Evolutionary conservation across 2,329 filamentous ascomycete genomes (phyloP).

Genomic region (Lecanoromycetidae sp.): DNA sequence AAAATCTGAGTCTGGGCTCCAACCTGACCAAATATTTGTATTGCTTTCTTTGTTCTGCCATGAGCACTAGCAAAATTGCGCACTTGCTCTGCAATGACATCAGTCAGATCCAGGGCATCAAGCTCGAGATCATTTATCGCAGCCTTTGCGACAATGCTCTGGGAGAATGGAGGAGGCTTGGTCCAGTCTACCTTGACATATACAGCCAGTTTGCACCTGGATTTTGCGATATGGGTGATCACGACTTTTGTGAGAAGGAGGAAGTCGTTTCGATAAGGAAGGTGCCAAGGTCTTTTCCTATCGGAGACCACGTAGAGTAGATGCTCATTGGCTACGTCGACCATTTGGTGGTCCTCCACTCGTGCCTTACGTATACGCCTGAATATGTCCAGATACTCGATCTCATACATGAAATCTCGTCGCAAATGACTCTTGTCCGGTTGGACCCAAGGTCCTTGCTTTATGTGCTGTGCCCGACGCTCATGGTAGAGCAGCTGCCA

Average conservation of each 20-base stretch:
- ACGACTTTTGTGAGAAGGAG: slow-evolving; percentile 80
- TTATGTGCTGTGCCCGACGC: slow-evolving; percentile 61
- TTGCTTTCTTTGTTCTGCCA: slow-evolving; percentile 37
- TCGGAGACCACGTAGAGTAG: slow-evolving; percentile 57
- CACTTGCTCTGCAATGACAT: slow-evolving; percentile 39
- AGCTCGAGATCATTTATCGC: slow-evolving; percentile 57
- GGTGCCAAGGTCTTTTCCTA: slow-evolving; percentile 61
- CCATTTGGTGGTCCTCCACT: slow-evolving; percentile 71
- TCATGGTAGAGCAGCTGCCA: slow-evolving; percentile 88
- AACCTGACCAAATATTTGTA: slow-evolving; percentile 37
- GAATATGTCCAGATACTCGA: slow-evolving; percentile 54
- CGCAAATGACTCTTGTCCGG: slow-evolving; percentile 58
- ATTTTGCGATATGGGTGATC: slow-evolving; percentile 86
- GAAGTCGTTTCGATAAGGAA: slow-evolving; percentile 70
- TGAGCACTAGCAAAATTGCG: slow-evolving; percentile 32
- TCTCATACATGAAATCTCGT: slow-evolving; percentile 70
- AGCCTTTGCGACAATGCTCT: slow-evolving; percentile 43
- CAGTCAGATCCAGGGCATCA: slow-evolving; percentile 37
- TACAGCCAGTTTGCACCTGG: slow-evolving; percentile 79
- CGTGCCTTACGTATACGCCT: slow-evolving; percentile 44
- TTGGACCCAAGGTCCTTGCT: slow-evolving; percentile 73
- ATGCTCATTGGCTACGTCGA: slow-evolving; percentile 72
- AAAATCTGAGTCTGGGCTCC: slow-evolving; percentile 32
- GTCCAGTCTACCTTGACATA: slow-evolving; percentile 84
- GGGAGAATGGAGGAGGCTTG: slow-evolving; percentile 39